Percentiles rank a stretch among this genome's conserved stretches.
These are phyloP conservation scores for Calycina marina DNA, from an alignment of 2,329 filamentous ascomycete genomes.

Conservation along the genomic window DNA sequence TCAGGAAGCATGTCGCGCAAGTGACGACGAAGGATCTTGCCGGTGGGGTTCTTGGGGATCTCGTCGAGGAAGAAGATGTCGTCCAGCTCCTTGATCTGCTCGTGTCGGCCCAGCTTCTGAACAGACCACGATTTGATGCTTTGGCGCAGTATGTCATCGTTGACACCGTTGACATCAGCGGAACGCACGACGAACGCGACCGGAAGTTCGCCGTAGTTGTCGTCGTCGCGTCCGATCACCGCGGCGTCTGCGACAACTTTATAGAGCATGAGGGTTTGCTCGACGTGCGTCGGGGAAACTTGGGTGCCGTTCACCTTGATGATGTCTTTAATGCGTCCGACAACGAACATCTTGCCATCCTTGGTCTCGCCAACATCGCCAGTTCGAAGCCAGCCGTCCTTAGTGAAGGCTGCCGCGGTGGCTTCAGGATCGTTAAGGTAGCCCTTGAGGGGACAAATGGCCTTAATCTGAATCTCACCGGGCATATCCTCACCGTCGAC, in stretches of 20 bases:
- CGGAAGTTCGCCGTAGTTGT: slow-evolving; percentile 34
- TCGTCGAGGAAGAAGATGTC: slow-evolving; percentile 53
- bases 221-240: slow-evolving; percentile 37
- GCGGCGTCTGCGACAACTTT: slow-evolving; percentile 39
- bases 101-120: slow-evolving; percentile 41
- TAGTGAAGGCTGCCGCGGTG: slow-evolving; percentile 15
- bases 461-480: slow-evolving; percentile 48
- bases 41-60: slow-evolving; percentile 56
- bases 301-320: slow-evolving; percentile 31
- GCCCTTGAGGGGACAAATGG: slow-evolving; percentile 30
- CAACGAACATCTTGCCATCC: slow-evolving; percentile 41
- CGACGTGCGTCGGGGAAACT: slow-evolving; percentile 29
- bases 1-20: too few species aligned
- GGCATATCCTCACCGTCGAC: slow-evolving; percentile 18
- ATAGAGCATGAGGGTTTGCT: slow-evolving; percentile 23
- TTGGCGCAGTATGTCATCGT: too few species aligned
- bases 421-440: slow-evolving; percentile 24
- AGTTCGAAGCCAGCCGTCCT: slow-evolving; percentile 24
- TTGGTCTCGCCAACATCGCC: slow-evolving; percentile 31
- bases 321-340: slow-evolving; percentile 55
- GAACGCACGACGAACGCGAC: slow-evolving; percentile 43
- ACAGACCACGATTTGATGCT: slow-evolving; percentile 45
- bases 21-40: slow-evolving; percentile 29
- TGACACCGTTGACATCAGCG: slow-evolving; percentile 25
- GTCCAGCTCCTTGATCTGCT: slow-evolving; percentile 57